Evolutionary conservation across 2,329 filamentous ascomycete species (phyloP).

Genomic region (Pestalotiopsis sp.): DNA sequence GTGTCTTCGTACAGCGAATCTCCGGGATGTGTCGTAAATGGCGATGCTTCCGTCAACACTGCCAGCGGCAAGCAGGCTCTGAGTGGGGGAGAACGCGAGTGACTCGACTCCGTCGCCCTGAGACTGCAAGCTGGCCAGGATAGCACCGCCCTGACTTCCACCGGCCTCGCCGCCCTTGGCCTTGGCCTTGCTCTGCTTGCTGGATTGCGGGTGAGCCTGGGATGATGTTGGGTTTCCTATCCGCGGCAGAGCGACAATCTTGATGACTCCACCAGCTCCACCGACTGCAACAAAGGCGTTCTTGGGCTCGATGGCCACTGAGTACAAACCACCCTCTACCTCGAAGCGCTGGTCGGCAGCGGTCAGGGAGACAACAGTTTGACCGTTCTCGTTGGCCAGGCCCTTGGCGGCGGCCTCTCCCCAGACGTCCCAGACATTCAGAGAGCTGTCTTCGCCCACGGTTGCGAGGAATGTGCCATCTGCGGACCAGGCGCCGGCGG

Average conservation of each 20-base stretch:
- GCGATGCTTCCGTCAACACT: conserved; percentile 79
- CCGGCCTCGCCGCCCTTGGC: conserved; percentile 42
- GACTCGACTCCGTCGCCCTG: conserved; percentile 54
- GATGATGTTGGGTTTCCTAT: conserved; percentile 34
- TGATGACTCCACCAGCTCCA: conserved; percentile 84
- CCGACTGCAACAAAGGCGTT: conserved; percentile 83
- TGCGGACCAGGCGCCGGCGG: conserved; percentile 86
- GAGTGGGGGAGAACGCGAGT: conserved; percentile 41
- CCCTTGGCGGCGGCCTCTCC: conserved; percentile 68
- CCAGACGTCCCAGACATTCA: conserved; percentile 94
- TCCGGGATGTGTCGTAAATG: conserved; percentile 83
- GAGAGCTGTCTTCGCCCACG: conserved; percentile 82
- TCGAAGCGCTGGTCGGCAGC: conserved; percentile 85
- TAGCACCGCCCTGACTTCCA: conserved; percentile 51
- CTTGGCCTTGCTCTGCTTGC: conserved; percentile 36
- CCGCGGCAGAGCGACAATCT: conserved; percentile 81
- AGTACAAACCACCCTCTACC: conserved; percentile 90
- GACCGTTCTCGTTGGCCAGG: conserved; percentile 53
- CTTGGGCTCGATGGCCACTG: conserved; percentile 79
- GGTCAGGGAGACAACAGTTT: conserved; percentile 76
- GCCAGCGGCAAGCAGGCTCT: conserved; percentile 62
- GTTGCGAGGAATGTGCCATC: conserved; percentile 87
- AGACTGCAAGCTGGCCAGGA: conserved; percentile 81
- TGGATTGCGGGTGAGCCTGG: conserved; percentile 25
- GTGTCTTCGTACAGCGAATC: conserved; percentile 83